Base-by-base conservation (phyloP, 805 yeast genomes). In the Candida ipomoeae region DNA sequence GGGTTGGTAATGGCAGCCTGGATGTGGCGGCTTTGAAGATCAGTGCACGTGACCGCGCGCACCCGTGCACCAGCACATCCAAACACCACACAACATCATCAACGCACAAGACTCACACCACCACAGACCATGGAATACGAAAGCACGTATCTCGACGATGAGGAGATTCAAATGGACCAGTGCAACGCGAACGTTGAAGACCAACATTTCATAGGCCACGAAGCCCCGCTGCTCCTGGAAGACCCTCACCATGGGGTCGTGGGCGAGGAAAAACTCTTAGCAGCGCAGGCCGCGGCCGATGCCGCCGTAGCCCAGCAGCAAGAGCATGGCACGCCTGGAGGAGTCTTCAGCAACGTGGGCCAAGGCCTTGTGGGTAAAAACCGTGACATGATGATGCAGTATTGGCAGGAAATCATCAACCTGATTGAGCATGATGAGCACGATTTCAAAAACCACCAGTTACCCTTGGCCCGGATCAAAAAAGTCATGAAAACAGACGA, bases 401-500 rank as follows among this genome's bases (percentile, higher is more conserved):
- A 92, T 66, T 94, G 99, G 99, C 99, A 94, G 70, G 95, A 88
- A 59, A 85, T 96, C 13, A 91, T 94, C 67, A 96, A 96, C 2
- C 80, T 85, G 48, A 89, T 94, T 45, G 99, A 94, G 68, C 82
- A 80, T 63, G 89, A 83, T 60, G 89, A 85, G 51, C 96, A 89
- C 63, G 96, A 89, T 65, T 94, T 92, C 71, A 91, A 89, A 66
- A 87, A 89, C 57, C 97, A 94, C 65, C 96, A 91, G 55, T 74
- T 94, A 54, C 99, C 99, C 15, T 75, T 94, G 49, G 99, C 99
- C 5, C 79, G 99, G 59, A 94, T 94, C 61, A 92, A 94, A 64
- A 92, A 92, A 67, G 97, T 92, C 38, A 92, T 92, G 98, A 92
- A 92, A 66, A 91, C 97, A 0, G 98, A 92, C 65, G 96, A 89